Evolutionary conservation across 176 grass and related monocot genomes (phyloP), one percentile per base, ranked within the genome.

Genomic region (Rhynchospora tenuis): DNA sequence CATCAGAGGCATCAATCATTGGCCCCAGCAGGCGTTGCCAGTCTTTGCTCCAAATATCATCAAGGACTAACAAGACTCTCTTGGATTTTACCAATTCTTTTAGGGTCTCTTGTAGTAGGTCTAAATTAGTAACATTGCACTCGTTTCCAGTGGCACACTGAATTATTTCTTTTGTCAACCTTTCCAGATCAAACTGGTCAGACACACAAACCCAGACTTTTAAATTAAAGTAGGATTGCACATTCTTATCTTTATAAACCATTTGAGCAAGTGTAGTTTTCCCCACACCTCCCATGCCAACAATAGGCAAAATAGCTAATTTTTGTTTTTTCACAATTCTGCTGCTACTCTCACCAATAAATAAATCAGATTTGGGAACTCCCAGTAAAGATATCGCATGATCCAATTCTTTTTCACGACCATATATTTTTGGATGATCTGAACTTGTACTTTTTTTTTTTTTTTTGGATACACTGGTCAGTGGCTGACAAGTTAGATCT

Each of bases 281-380:
- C 55, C 90, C 87, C 4, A 92, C 68, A 72, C 87, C 87, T 0
- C 70, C 90, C 54, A 85, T 61, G 4, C 90, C 90, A 78, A 92
- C 65, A 26, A 92, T 27, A 6, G 90, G 22, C 64, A 92, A 84
- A 42, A 87, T 73, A 62, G 68, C 17, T 33, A 82, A 14, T 9
- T 43, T 48, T 48, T 29, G 3, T 82, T 61, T 20, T 45, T 65
- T 33, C 26, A 9, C 44, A 2, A 60, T n/a, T 7, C 27, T 23
- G 22, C 78, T 60, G 15, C 75, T 11, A 57, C 17, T 64, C 11
- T n/a, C n/a, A n/a, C n/a, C n/a, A n/a, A n/a, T n/a, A n/a, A n/a
- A n/a, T n/a, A n/a, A n/a, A n/a, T n/a, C n/a, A n/a, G n/a, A n/a
- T n/a, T n/a, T n/a, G n/a, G n/a, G n/a, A n/a, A n/a, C n/a, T n/a